These are phyloP conservation scores for Helenozyma rhizophorensis DNA, from an alignment of 805 yeast genomes.

Conservation along the genomic window DNA sequence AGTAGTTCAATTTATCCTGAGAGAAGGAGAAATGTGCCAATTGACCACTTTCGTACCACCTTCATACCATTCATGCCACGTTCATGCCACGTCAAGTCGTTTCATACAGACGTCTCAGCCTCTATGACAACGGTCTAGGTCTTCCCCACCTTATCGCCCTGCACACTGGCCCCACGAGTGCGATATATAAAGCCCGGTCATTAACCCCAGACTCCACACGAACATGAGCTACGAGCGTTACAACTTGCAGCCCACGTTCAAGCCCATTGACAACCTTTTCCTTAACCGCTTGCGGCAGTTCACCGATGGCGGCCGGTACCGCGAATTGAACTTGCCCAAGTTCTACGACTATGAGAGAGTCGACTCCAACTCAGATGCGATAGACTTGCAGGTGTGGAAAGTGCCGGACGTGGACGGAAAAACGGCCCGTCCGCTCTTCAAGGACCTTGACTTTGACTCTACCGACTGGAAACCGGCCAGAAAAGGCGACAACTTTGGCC, in stretches of 20 bases:
- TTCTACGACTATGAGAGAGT: slow-evolving; percentile 65
- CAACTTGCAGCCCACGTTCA: slow-evolving; percentile 56
- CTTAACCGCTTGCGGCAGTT: slow-evolving; percentile 73
- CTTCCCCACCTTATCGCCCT: slow-evolving; percentile 1
- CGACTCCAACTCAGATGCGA: slow-evolving; percentile 40
- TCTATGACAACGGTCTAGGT: no score
- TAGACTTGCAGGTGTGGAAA: slow-evolving; percentile 61
- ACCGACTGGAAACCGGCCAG: slow-evolving; percentile 51
- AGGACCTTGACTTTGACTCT: slow-evolving; percentile 46
- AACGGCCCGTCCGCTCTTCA: slow-evolving; percentile 59
- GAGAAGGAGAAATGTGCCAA: no score
- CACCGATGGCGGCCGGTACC: slow-evolving; percentile 74
- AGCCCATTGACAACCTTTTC: slow-evolving; percentile 72
- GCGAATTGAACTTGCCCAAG: slow-evolving; percentile 69
- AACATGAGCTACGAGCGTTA: slow-evolving; percentile 16
- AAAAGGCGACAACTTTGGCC: slow-evolving; percentile 80
- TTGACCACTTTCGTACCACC: no score
- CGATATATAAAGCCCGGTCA: background rate
- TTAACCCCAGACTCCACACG: background rate
- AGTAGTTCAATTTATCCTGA: no score
- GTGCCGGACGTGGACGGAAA: slow-evolving; percentile 57
- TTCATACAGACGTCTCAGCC: no score
- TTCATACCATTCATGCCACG: no score
- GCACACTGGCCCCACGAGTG: background rate
- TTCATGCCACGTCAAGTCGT: no score